These are phyloP conservation scores for Trichomonascaceae sp. DNA, from an alignment of 1,139 yeast genomes.

Conservation along the genomic window DNA sequence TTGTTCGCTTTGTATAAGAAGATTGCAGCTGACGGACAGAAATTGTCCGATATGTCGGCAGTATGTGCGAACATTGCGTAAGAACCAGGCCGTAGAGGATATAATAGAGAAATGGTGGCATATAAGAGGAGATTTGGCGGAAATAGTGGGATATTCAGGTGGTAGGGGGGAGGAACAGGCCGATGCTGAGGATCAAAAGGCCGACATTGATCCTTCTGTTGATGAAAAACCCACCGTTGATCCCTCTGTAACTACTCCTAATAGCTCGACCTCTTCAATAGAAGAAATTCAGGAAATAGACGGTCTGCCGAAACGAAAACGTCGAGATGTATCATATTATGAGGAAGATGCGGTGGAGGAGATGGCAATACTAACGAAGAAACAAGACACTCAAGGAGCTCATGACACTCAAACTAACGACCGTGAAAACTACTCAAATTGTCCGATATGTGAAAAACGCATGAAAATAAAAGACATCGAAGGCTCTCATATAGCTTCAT, in stretches of 20 bases:
- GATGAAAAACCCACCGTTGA: neutral
- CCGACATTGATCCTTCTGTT: neutral
- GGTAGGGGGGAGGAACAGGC: neutral
- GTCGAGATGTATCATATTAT: neutral
- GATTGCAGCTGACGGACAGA: conserved; percentile 52
- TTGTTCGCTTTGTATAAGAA: conserved; percentile 83
- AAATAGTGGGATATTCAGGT: neutral
- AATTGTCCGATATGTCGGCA: conserved; percentile 77
- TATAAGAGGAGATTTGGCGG: conserved; percentile 26
- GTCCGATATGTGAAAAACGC: conserved; percentile 63
- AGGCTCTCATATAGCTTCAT: conserved; percentile 62
- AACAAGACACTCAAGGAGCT: too few relatives aligned
- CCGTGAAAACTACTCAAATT: conserved; percentile 26
- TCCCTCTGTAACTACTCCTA: neutral
- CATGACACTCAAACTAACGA: conserved; percentile 13
- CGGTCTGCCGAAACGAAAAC: neutral
- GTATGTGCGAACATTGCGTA: conserved; percentile 62
- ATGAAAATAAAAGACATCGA: conserved; percentile 58
- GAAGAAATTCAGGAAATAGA: neutral
- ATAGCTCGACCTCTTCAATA: neutral
- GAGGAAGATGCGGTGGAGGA: neutral
- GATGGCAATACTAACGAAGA: neutral
- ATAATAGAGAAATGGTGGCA: conserved; percentile 50
- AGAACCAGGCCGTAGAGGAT: conserved; percentile 70
- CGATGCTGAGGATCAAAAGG: neutral